Evolutionary conservation across 2,329 filamentous ascomycete genomes (phyloP).

Genomic region (Arachnopeziza araneosa): DNA sequence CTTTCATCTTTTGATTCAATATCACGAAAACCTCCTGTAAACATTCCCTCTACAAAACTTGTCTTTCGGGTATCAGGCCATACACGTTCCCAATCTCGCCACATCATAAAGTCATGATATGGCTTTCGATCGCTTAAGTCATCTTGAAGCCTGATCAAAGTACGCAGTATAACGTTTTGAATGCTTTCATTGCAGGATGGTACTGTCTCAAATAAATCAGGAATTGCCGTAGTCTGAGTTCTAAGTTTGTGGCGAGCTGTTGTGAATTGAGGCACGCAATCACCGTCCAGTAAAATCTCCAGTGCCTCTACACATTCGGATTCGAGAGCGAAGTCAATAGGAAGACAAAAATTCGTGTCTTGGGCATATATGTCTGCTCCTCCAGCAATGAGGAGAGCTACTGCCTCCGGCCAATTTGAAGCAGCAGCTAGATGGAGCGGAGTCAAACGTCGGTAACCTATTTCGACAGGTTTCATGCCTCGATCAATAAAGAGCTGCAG

Average conservation of each 20-base stretch:
- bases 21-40: background rate
- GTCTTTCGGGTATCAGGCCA: too few relatives aligned
- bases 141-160: background rate
- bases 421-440: background rate
- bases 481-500: background rate
- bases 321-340: background rate
- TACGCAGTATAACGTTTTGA: background rate
- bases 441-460: background rate
- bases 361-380: background rate
- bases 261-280: background rate
- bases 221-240: background rate
- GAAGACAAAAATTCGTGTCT: background rate
- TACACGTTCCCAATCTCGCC: too few relatives aligned
- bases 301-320: background rate
- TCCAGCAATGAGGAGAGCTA: background rate
- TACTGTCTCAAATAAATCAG: background rate
- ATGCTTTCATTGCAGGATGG: background rate
- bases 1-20: background rate
- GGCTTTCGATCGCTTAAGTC: background rate
- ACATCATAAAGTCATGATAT: background rate
- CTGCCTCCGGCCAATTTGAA: background rate
- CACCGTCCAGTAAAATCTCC: background rate
- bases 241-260: too few relatives aligned
- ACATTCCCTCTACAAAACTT: background rate
- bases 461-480: background rate